Evolutionary conservation across 176 grass and related monocot genomes (phyloP), one percentile per base, ranked within the genome.

Genomic region (Echinochloa phyllopogon): DNA sequence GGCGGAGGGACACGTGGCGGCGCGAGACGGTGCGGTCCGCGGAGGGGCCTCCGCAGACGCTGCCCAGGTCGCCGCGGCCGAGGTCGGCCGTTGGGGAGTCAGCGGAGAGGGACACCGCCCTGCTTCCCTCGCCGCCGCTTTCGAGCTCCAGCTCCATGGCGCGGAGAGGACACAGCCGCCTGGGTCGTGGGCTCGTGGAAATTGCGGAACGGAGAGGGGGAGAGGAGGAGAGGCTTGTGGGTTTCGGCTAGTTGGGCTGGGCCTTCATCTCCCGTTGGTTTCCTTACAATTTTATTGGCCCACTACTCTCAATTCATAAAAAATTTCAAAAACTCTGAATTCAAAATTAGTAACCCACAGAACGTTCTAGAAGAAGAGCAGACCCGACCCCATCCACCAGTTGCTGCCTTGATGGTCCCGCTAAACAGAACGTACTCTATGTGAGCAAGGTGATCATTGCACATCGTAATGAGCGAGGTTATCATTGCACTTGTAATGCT

Each of bases 1-100:
- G 65, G 64, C 75, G 80, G 59, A 98, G 88, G 10, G 85, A 87
- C 36, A 95, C 77, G 85, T 98, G 93, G 72, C 80, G 75, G 76
- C 91, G 95, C 29, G 93, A 95, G 25, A 95, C 72, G 18, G 82
- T 85, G 50, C 69, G 66, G 69, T 94, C 82, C 24, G 14, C 20
- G 56, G 64, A 69, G 3, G 50, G 9, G 2, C 63, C 45, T 4
- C 4, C 36, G 15, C 4, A 21, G 6, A 56, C 1, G 21, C 16
- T 17, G 24, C 21, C 68, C 38, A 85, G 69, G 76, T 80, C 50
- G 41, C 87, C 51, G 29, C 88, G 66, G 11, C 88, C 79, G 29
- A 90, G 79, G 1, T 83, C 79, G 5, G 49, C 84, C 49, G 1
- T 14, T 1, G 66, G 84, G 38, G 79, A 57, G 0, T 73, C 74